These are phyloP conservation scores for Candida ponderosae DNA, from an alignment of 805 yeast species.

Conservation along the genomic window DNA sequence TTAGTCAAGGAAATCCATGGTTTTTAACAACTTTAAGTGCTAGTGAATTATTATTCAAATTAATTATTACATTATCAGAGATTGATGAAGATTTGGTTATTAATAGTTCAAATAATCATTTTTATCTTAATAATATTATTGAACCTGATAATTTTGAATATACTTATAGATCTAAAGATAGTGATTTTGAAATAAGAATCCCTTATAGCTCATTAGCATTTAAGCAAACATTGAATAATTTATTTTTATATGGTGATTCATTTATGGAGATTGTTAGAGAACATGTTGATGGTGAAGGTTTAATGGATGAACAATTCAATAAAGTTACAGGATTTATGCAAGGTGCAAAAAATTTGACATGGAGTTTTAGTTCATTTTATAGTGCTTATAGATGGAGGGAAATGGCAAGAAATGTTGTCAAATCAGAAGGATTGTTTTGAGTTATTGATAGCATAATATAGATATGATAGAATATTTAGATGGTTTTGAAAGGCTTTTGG, in stretches of 20 bases:
- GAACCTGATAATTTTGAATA: slow-evolving; percentile 6
- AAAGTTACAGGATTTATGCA: slow-evolving; percentile 73
- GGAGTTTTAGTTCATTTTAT: slow-evolving; percentile 83
- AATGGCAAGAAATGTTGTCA: slow-evolving; percentile 25
- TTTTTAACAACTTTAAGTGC: slow-evolving; percentile 71
- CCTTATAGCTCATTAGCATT: slow-evolving; percentile 33
- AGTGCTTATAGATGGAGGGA: slow-evolving; percentile 59
- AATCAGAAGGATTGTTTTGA: slow-evolving; percentile 3
- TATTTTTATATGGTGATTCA: slow-evolving; percentile 58
- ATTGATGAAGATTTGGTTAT: slow-evolving; percentile 37
- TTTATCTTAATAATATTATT: slow-evolving; percentile 23
- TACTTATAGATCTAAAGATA: background rate
- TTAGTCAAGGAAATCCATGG: slow-evolving; percentile 90
- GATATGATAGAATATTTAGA: too few relatives aligned
- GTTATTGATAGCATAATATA: slow-evolving; percentile 8
- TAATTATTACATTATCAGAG: slow-evolving; percentile 36
- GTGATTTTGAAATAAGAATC: slow-evolving; percentile 6
- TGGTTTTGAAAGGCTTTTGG: too few relatives aligned
- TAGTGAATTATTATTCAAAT: slow-evolving; percentile 51
- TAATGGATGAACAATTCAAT: slow-evolving; percentile 86
- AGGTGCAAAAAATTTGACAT: slow-evolving; percentile 83
- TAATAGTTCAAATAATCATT: slow-evolving; percentile 20
- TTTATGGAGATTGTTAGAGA: slow-evolving; percentile 50
- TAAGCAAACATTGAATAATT: slow-evolving; percentile 33
- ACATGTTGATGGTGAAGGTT: slow-evolving; percentile 59